Conservation (phyloP, 805 yeast genomes). For the Ogataea populi-albae region DNA sequence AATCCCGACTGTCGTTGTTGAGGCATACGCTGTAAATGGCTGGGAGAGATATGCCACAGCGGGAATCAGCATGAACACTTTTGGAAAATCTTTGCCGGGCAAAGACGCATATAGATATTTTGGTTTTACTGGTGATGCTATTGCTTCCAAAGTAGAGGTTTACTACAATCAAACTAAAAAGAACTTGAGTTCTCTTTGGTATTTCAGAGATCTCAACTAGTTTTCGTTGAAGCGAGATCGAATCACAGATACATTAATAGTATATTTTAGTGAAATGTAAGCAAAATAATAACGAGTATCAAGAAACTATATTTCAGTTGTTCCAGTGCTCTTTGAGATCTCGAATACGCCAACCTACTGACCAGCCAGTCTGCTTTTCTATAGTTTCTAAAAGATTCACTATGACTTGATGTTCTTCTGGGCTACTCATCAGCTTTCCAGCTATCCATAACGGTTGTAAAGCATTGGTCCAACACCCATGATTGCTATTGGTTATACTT, state of each 20-base stretch:
- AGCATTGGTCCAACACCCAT: slow-evolving; percentile 27
- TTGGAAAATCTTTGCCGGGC: slow-evolving; percentile 95
- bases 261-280: background rate
- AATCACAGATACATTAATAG: background rate
- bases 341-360: slow-evolving; percentile 18
- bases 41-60: slow-evolving; percentile 96
- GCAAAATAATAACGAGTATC: too few relatives aligned
- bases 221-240: background rate
- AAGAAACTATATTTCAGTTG: too few relatives aligned
- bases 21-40: slow-evolving; percentile 85
- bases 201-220: slow-evolving; percentile 31
- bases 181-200: slow-evolving; percentile 23
- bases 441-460: slow-evolving; percentile 29
- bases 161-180: slow-evolving; percentile 20
- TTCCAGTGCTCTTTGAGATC: slow-evolving; percentile 26
- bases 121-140: slow-evolving; percentile 87
- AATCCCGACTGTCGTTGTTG: slow-evolving; percentile 86
- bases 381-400: slow-evolving; percentile 20
- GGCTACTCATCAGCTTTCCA: slow-evolving; percentile 26
- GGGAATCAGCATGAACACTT: slow-evolving; percentile 90
- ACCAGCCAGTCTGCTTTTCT: slow-evolving; percentile 27
- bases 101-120: slow-evolving; percentile 75
- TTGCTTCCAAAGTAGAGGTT: slow-evolving; percentile 47
- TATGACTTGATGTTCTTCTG: slow-evolving; percentile 24
- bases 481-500: slow-evolving; percentile 30